Conservation (phyloP, 1,284 basidiomycete genomes). For the Porogramme epimiltina region DNA sequence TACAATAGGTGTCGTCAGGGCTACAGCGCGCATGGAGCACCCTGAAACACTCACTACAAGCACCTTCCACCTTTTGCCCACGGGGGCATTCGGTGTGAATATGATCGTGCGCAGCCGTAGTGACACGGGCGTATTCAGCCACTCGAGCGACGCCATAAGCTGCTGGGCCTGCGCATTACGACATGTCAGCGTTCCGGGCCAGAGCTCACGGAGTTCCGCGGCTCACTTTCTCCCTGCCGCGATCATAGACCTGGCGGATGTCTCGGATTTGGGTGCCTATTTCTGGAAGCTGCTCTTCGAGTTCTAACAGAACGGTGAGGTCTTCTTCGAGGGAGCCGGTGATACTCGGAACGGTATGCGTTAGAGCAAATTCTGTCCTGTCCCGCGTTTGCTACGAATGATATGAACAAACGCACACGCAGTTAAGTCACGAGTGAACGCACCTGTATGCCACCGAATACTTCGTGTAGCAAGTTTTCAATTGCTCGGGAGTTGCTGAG, state of each 20-base stretch:
- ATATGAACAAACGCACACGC: neutral
- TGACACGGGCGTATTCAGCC: conserved; percentile 75
- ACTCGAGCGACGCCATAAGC: conserved; percentile 61
- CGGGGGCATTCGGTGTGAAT: conserved; percentile 68
- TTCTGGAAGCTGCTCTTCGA: conserved; percentile 56
- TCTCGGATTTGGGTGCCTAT: conserved; percentile 59
- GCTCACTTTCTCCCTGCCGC: conserved; percentile 63
- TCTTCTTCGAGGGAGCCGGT: conserved; percentile 59
- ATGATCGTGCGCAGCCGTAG: conserved; percentile 70
- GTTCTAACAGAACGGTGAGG: conserved; percentile 49
- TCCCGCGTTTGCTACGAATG: conserved; percentile 53
- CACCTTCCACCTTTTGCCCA: conserved; percentile 65
- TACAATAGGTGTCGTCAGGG: conserved; percentile 3
- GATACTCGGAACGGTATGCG: conserved; percentile 60
- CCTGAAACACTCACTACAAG: conserved; percentile 39
- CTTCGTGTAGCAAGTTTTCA: conserved; percentile 64
- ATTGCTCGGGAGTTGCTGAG: conserved; percentile 73
- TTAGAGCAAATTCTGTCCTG: conserved; percentile 56
- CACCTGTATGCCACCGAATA: conserved; percentile 59
- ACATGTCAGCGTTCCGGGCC: neutral
- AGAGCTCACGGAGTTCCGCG: neutral
- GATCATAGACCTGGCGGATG: conserved; percentile 64
- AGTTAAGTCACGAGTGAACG: conserved; percentile 15
- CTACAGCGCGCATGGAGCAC: neutral
- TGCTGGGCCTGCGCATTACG: conserved; percentile 49